Percentiles rank a stretch among this genome's conserved stretches.
These are phyloP conservation scores for Garcia nutans DNA, from an alignment of 345 rosid genomes.

Conservation along the genomic window DNA sequence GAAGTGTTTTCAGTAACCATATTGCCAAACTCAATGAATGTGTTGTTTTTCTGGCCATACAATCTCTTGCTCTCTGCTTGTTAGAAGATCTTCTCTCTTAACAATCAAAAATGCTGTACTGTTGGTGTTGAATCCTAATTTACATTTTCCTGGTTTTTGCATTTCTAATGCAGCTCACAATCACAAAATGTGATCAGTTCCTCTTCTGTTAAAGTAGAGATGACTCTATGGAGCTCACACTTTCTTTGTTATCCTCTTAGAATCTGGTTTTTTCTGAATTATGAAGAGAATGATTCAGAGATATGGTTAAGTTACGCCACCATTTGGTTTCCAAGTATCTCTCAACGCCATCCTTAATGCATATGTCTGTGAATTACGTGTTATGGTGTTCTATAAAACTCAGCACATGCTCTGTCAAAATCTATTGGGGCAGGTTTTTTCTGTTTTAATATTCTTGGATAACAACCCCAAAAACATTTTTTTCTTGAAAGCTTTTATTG, in stretches of 20 bases:
- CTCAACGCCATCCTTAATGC: not conserved
- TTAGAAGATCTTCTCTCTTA: conserved; percentile 24
- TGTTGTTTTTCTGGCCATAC: conserved; percentile 31
- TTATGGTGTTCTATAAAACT: not conserved
- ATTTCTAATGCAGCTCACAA: conserved; percentile 2
- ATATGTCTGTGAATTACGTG: not conserved
- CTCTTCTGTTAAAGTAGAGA: not conserved
- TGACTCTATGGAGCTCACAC: conserved; percentile 12
- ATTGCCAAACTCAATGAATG: conserved; percentile 27
- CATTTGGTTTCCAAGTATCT: not conserved
- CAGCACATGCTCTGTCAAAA: not conserved
- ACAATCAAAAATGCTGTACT: conserved; percentile 13
- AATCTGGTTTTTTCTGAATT: conserved; percentile 11
- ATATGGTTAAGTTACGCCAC: not conserved
- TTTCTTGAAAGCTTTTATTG: not conserved
- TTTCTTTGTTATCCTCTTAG: conserved; percentile 12
- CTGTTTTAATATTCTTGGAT: not conserved
- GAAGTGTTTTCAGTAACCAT: conserved; percentile 25
- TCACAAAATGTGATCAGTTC: conserved; percentile 5
- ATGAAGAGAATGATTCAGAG: conserved; percentile 3
- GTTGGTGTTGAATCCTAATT: conserved; percentile 23
- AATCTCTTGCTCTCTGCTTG: conserved; percentile 29
- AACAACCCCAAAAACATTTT: not conserved
- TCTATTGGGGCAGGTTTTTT: not conserved
- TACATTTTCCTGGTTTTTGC: conserved; percentile 11